A percentile compares a stretch with the other conserved stretches of the same genome.
Evolutionary conservation across 2,329 filamentous ascomycete species (phyloP).

Genomic region (Falciphora oryzae): DNA sequence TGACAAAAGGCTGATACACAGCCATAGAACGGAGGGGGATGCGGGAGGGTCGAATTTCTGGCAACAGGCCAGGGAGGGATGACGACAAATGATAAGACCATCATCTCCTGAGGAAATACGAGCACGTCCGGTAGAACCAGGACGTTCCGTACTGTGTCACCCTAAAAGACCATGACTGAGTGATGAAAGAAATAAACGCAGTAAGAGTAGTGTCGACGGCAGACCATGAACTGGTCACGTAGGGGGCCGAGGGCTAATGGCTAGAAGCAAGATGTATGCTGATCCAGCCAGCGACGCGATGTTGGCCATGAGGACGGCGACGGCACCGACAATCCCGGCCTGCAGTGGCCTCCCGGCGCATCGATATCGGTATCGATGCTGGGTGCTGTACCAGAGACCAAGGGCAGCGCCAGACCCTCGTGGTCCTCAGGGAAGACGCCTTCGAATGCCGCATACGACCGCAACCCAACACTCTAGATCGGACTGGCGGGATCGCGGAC

Average conservation of each 20-base stretch:
- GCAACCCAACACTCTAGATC: conserved; percentile 12
- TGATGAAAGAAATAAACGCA: background rate
- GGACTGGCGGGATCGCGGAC: conserved; percentile 49
- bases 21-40: background rate
- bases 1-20: background rate
- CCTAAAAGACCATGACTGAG: background rate
- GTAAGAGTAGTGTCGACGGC: background rate
- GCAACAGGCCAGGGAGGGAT: background rate
- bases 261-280: background rate
- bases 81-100: background rate
- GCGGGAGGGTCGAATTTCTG: background rate
- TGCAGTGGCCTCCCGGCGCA: background rate
- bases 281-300: background rate
- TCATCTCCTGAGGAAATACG: background rate
- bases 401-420: background rate
- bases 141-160: background rate
- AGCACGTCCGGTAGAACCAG: background rate
- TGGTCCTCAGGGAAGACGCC: background rate
- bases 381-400: background rate
- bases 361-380: background rate
- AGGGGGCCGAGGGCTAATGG: background rate
- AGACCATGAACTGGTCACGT: background rate
- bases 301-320: background rate
- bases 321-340: background rate
- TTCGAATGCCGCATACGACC: background rate